Base-by-base conservation (phyloP, 192 early-diverging fungal species). In the Anaeromyces robustus region DNA sequence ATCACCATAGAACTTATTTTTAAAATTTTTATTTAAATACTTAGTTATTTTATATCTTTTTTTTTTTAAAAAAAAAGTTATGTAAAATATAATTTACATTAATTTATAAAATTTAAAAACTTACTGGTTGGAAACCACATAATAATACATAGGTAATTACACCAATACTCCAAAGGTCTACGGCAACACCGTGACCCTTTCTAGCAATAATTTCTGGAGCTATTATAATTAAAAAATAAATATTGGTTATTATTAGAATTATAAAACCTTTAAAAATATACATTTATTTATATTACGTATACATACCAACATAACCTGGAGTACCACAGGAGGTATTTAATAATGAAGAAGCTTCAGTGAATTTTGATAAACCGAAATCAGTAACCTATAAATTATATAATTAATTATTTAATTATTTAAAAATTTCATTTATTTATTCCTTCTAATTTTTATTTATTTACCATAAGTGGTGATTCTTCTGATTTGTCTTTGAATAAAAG, bases 111-210 rank as follows among this genome's bases (percentile, higher is more conserved):
- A 30, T 82, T 84, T 79, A 19, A 22, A 81, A 18, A 30, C 80
- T 91, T 86, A 78, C 85, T 22, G 89, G 89, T 29, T 87, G 87
- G 81, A 89, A 89, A 43, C 89, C 89, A 80, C 85, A 86, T 26
- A 90, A 79, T 77, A 89, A 84, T 77, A 87, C 89, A 83, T 86
- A 87, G 11, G 84, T 85, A 52, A 91, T 83, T 26, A 94, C 92
- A 29, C 94, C 94, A 78, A 93, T 82, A 59, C 89, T 88, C 94
- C 94, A 95, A 84, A 93, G 87, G 82, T 92, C 94, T 29, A 91
- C 91, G 3, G 89, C 89, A 78, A 88, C 92, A 77, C 89, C 88
- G 83, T 92, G 88, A 26, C 90, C 92, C 79, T 84, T 86, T 77
- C 89, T 86, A 80, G 82, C 81, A 78, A 92, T 81, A 28, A 94